These are phyloP conservation scores for Elsinoe batatas DNA, from an alignment of 2,329 filamentous ascomycete species.

Conservation along the genomic window DNA sequence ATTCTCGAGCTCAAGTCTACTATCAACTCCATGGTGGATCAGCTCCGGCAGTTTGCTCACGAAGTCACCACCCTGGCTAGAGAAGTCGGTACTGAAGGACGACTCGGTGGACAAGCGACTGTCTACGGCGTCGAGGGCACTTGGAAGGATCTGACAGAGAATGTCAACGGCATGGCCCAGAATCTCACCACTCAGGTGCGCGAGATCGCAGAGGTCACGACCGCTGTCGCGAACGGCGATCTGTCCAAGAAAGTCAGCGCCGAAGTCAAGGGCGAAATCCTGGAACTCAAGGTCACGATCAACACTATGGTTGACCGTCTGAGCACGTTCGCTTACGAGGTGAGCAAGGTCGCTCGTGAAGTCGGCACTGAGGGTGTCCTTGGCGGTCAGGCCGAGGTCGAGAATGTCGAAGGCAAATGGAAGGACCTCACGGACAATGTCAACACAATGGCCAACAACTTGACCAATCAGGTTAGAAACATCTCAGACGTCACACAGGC, in stretches of 20 bases:
- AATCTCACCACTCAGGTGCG: conserved; percentile 43
- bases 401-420: conserved; percentile 58
- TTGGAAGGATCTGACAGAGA: conserved; percentile 46
- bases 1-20: conserved; percentile 43
- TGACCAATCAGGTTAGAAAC: conserved; percentile 64
- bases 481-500: conserved; percentile 92
- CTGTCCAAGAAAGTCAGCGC: conserved; percentile 44
- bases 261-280: conserved; percentile 43
- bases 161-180: conserved; percentile 46
- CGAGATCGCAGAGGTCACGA: conserved; percentile 45
- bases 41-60: conserved; percentile 43
- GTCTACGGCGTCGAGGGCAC: conserved; percentile 45
- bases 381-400: conserved; percentile 54
- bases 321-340: conserved; percentile 55
- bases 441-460: conserved; percentile 57
- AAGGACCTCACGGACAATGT: conserved; percentile 58
- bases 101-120: conserved; percentile 42
- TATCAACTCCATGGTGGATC: conserved; percentile 46
- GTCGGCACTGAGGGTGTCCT: conserved; percentile 55
- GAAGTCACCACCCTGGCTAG: conserved; percentile 45
- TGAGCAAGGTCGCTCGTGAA: conserved; percentile 56
- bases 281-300: conserved; percentile 72
- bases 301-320: conserved; percentile 58
- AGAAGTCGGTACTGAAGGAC: conserved; percentile 44
- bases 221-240: conserved; percentile 43